phyloP scores from a whole-genome alignment of 257 asterid genomes.

The Ballota nigra region DNA sequence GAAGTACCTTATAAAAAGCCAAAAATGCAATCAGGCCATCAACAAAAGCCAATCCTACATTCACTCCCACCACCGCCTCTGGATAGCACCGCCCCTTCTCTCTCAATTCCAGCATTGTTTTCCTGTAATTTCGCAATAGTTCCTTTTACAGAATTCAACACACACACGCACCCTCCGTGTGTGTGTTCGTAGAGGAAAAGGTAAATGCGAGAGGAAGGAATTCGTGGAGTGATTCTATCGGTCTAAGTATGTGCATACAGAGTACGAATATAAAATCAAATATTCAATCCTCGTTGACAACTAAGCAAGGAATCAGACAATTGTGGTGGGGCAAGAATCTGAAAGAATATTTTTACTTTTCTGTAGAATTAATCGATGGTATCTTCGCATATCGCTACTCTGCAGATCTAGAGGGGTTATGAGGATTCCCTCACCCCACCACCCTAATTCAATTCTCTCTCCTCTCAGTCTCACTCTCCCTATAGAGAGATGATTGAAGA shows the following conservation, averaged over 20 bases:
- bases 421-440: slow-evolving; percentile 18
- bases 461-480: not conserved
- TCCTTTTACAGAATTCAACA: slow-evolving; percentile 16
- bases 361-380: slow-evolving; percentile 10
- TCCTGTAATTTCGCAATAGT: not conserved
- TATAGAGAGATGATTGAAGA: not conserved
- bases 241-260: not conserved
- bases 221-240: slow-evolving; percentile 10
- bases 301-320: slow-evolving; percentile 11
- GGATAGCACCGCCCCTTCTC: slow-evolving; percentile 57
- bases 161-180: slow-evolving; percentile 18
- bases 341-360: slow-evolving; percentile 21
- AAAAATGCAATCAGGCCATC: slow-evolving; percentile 67
- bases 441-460: not conserved
- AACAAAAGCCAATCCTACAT: slow-evolving; percentile 59
- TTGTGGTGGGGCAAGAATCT: slow-evolving; percentile 22
- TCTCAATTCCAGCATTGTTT: slow-evolving; percentile 54
- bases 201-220: slow-evolving; percentile 15
- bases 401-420: slow-evolving; percentile 31
- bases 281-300: slow-evolving; percentile 7
- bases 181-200: not conserved
- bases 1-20: slow-evolving; percentile 63
- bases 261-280: not conserved
- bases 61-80: slow-evolving; percentile 58
- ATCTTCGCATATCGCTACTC: slow-evolving; percentile 22